Evolutionary conservation across 768 basidiomycete genomes (phyloP), one percentile per base, ranked within the genome.

Genomic region (Grammothele lineata): DNA sequence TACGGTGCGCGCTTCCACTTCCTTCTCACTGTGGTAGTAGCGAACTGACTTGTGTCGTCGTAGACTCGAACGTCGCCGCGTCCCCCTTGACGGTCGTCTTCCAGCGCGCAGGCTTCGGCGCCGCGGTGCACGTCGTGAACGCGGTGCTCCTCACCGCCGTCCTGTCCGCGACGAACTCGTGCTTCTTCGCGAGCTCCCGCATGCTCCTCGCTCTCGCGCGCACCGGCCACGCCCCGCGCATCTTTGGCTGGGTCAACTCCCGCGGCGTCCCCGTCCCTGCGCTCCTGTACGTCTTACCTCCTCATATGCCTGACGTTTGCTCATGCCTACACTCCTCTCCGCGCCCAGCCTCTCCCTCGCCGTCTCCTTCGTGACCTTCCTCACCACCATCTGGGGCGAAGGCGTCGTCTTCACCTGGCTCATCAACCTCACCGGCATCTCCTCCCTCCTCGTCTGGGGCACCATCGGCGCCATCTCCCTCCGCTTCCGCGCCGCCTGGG

Each of bases 31-130:
- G 6, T 18, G 23, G 3, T 37, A 17, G 14, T 6, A 15, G 12
- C 17, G 6, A 14, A 6, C 34, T 30, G 11, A 18, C 15, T 26
- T 33, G 5, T 30, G 1, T 14, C 18, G 37, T 12, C 51, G 27
- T 14, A 77, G 75, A 69, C 40, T 72, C 70, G 27, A 69, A 73
- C 41, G 81, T 78, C 32, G 68, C 72, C 4, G 77, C 77, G 2
- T 83, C 81, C 0, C 83, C 83, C 8, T 65, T 86, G 50, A 82
- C 81, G 24, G 77, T 83, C 5, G 74, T 83, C 5, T 80, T 86
- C 59, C 63, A 74, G 49, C 74, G 76, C 3, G 84, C 83, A 0
- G 76, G 80, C 1, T 81, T 83, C 60, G 74, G 74, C n/a, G 75
- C 75, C 1, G 79, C 74, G 1, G 77, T 73, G 4, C 77, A 85